Evolutionary conservation across 129 eudicot genomes (phyloP).

Genomic region (Ambrosia artemisiifolia): DNA sequence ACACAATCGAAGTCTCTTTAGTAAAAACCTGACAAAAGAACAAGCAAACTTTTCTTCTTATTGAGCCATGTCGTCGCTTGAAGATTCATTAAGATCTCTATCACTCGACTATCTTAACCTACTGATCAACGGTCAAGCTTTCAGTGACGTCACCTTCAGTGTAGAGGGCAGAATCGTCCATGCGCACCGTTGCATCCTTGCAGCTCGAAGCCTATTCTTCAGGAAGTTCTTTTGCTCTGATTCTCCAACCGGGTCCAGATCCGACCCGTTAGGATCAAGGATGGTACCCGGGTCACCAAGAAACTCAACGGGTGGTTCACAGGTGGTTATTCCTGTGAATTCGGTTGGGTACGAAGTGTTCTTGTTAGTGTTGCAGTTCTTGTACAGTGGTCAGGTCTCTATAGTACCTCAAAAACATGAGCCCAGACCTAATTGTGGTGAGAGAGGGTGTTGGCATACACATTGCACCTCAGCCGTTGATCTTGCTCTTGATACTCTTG

Average conservation of each 20-base stretch:
- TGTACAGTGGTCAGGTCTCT: slow-evolving; percentile 95
- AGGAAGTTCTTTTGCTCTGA: slow-evolving; percentile 70
- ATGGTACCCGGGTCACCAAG: slow-evolving; percentile 48
- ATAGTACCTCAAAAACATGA: slow-evolving; percentile 92
- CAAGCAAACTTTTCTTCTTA: background rate
- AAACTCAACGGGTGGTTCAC: slow-evolving; percentile 28
- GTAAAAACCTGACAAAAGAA: background rate
- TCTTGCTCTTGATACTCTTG: slow-evolving; percentile 90
- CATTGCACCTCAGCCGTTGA: slow-evolving; percentile 99
- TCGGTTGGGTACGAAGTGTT: slow-evolving; percentile 96
- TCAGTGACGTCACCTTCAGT: slow-evolving; percentile 89
- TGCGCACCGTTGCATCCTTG: slow-evolving; percentile 90
- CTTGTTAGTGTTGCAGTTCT: slow-evolving; percentile 80
- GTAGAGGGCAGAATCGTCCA: slow-evolving; percentile 93
- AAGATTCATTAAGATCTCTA: slow-evolving; percentile 77
- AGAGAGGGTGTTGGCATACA: slow-evolving; percentile 91
- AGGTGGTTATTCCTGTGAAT: slow-evolving; percentile 72
- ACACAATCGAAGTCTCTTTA: background rate
- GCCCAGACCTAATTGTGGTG: slow-evolving; percentile 90
- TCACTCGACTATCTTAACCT: slow-evolving; percentile 90
- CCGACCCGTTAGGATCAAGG: slow-evolving; percentile 45
- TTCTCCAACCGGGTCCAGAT: slow-evolving; percentile 30
- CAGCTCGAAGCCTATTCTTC: slow-evolving; percentile 86
- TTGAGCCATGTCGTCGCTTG: slow-evolving; percentile 60
- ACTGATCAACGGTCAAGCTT: slow-evolving; percentile 92